Percentiles rank a stretch among this genome's conserved stretches.
phyloP scores from a whole-genome alignment of 1,284 basidiomycete genomes.

The Grifola frondosa region DNA sequence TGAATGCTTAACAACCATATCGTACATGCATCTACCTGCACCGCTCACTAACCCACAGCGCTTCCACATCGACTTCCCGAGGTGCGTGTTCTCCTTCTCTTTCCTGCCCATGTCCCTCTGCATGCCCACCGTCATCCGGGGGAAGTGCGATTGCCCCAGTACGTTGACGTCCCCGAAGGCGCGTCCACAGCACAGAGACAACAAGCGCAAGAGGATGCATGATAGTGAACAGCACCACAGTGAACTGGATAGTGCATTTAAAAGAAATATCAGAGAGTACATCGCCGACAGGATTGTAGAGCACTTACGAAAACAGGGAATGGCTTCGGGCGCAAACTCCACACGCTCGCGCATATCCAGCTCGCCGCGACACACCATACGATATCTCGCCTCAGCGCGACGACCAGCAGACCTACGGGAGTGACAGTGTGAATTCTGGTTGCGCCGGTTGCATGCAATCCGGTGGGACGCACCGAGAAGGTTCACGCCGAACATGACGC shows the following conservation, averaged over 20 bases:
- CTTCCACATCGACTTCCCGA: constrained; percentile 30
- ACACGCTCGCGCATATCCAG: constrained; percentile 68
- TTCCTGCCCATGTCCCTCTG: constrained; percentile 2
- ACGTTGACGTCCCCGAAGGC: constrained; percentile 29
- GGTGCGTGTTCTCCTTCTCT: constrained; percentile 19
- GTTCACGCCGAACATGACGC: constrained; percentile 59
- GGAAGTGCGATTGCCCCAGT: constrained; percentile 46
- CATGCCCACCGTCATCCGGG: constrained; percentile 31
- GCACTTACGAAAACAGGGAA: constrained; percentile 57
- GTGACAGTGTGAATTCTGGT: background rate
- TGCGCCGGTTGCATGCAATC: background rate
- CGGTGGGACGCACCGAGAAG: constrained; percentile 35
- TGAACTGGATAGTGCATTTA: constrained; percentile 53
- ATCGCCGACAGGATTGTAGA: background rate
- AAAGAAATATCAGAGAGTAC: constrained; percentile 2
- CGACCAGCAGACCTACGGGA: constrained; percentile 48
- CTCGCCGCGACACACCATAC: constrained; percentile 71
- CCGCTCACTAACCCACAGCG: no score
- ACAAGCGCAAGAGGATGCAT: constrained; percentile 58
- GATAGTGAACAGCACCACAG: constrained; percentile 56
- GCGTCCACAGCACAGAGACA: constrained; percentile 37
- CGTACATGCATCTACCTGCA: no score
- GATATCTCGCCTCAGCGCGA: constrained; percentile 57
- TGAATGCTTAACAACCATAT: no score
- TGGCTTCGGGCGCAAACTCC: constrained; percentile 60